These are phyloP conservation scores for Hypoxylon lenormandii DNA, from an alignment of 495 filamentous ascomycete genomes.

Conservation along the genomic window DNA sequence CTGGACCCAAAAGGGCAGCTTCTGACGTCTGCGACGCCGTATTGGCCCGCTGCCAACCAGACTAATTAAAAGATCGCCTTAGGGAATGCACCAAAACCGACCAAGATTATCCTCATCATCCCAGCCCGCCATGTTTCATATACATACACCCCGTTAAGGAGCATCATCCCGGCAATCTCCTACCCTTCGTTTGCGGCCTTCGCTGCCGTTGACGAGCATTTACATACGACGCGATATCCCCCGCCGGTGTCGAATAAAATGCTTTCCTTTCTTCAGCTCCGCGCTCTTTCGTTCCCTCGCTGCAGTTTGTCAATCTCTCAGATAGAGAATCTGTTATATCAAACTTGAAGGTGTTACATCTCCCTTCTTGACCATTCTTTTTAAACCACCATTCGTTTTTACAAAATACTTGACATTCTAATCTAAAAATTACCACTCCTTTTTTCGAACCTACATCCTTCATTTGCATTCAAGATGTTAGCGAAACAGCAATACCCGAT, in stretches of 20 bases:
- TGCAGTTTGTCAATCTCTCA: background rate
- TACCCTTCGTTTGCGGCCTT: constrained; percentile 20
- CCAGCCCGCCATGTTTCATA: constrained; percentile 46
- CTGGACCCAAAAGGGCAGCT: constrained; percentile 35
- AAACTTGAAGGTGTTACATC: constrained; percentile 17
- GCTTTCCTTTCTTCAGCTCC: constrained; percentile 27
- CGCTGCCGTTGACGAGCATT: constrained; percentile 25
- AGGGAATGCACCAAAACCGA: constrained; percentile 36
- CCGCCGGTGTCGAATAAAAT: constrained; percentile 17
- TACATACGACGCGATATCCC: constrained; percentile 38
- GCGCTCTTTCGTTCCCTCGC: constrained; percentile 37
- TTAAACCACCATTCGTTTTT: constrained; percentile 21
- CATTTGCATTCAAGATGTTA: constrained; percentile 36
- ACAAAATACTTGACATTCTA: constrained; percentile 3
- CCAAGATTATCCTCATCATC: constrained; percentile 43
- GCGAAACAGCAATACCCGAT: constrained; percentile 43
- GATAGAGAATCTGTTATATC: constrained; percentile 7
- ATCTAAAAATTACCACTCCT: constrained; percentile 4
- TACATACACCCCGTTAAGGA: constrained; percentile 20
- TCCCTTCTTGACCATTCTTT: constrained; percentile 29
- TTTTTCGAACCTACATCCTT: background rate
- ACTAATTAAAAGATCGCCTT: constrained; percentile 43
- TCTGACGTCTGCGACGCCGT: constrained; percentile 44
- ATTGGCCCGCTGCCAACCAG: constrained; percentile 33
- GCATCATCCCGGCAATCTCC: constrained; percentile 46